Evolutionary conservation across 176 grass and related monocot genomes (phyloP).

Genomic region (Avena insularis): DNA sequence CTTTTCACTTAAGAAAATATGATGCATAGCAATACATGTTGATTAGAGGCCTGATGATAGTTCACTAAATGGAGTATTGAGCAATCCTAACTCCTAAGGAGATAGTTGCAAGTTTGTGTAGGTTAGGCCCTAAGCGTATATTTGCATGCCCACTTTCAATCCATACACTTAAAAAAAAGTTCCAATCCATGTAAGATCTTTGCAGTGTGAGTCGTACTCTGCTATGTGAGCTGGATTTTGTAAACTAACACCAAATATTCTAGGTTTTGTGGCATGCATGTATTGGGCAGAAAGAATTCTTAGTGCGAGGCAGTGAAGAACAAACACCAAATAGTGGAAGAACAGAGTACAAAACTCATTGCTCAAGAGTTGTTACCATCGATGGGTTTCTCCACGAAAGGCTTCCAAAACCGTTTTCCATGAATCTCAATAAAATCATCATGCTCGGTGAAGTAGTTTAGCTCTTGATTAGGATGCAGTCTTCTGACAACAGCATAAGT

Average conservation of each 20-base stretch:
- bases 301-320: slow-evolving; percentile 21
- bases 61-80: slow-evolving; percentile 1
- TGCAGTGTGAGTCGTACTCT: slow-evolving; percentile 2
- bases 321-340: slow-evolving; percentile 22
- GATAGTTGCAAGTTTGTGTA: not conserved
- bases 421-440: slow-evolving; percentile 94
- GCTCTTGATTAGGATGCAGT: slow-evolving; percentile 87
- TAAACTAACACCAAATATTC: not conserved
- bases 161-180: not conserved
- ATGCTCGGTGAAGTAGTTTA: slow-evolving; percentile 87
- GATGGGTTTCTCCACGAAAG: slow-evolving; percentile 97
- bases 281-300: slow-evolving; percentile 21
- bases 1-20: not conserved
- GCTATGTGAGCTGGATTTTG: not conserved
- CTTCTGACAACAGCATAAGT: slow-evolving; percentile 85
- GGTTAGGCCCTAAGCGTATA: not conserved
- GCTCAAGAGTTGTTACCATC: slow-evolving; percentile 71
- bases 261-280: not conserved
- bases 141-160: slow-evolving; percentile 16
- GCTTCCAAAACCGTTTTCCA: slow-evolving; percentile 85
- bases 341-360: slow-evolving; percentile 13
- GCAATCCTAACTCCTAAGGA: not conserved
- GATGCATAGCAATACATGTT: not conserved
- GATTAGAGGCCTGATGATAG: slow-evolving; percentile 12
- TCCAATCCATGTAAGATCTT: slow-evolving; percentile 24